Evolutionary conservation across 257 asterid species (phyloP).

Genomic region (Gentiana dahurica): DNA sequence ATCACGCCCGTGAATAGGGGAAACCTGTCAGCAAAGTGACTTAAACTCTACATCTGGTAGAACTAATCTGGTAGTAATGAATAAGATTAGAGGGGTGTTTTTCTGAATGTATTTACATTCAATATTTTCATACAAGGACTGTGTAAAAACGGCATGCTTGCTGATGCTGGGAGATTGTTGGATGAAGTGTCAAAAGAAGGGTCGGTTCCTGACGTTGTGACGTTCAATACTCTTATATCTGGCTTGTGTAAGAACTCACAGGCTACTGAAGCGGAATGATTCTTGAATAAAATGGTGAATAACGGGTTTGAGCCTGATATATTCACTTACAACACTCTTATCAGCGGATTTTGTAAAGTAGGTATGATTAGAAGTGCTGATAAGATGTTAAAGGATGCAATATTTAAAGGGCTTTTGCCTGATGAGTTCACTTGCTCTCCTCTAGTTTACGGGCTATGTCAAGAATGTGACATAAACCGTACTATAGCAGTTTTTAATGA

Average conservation of each 20-base stretch:
- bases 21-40: no score
- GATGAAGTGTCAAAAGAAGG: constrained; percentile 32
- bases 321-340: constrained; percentile 72
- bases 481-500: constrained; percentile 46
- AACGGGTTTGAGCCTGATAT: constrained; percentile 62
- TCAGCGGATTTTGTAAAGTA: constrained; percentile 71
- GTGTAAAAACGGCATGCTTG: constrained; percentile 51
- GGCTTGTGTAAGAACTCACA: constrained; percentile 55
- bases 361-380: constrained; percentile 59
- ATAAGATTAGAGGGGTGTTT: constrained; percentile 70
- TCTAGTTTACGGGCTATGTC: constrained; percentile 58
- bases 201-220: constrained; percentile 64
- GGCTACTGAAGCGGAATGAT: constrained; percentile 63
- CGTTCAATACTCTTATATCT: constrained; percentile 75
- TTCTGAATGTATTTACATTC: constrained; percentile 66
- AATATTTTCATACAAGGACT: constrained; percentile 82
- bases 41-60: no score
- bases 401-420: constrained; percentile 65
- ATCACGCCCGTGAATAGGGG: no score
- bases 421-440: constrained; percentile 78
- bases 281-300: constrained; percentile 70
- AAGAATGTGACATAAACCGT: constrained; percentile 59
- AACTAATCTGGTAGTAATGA: constrained; percentile 17
- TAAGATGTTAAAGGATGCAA: constrained; percentile 51
- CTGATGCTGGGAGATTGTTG: constrained; percentile 55